These are phyloP conservation scores for Debaryomyces tyrocola DNA, from an alignment of 805 yeast species.

Conservation along the genomic window DNA sequence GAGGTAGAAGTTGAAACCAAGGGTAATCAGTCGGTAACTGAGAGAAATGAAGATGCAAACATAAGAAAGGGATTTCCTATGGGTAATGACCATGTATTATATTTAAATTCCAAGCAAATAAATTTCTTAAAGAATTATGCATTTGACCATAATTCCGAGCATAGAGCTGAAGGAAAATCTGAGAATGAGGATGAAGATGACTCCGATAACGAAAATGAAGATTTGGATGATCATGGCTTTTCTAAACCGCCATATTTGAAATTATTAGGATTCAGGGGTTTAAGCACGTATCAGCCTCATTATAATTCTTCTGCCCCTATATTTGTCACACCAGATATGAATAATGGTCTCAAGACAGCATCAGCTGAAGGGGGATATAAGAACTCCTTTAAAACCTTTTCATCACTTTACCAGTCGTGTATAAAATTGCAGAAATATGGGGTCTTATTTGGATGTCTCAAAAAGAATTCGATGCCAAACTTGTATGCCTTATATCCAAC, in stretches of 20 bases:
- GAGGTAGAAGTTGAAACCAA: slow-evolving; percentile 51
- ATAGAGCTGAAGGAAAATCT: slow-evolving; percentile 4
- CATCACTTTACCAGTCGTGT: slow-evolving; percentile 65
- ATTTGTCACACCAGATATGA: slow-evolving; percentile 67
- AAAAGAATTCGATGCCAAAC: slow-evolving; percentile 53
- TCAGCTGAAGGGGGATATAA: slow-evolving; percentile 39
- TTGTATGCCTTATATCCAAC: slow-evolving; percentile 64
- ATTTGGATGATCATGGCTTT: slow-evolving; percentile 10
- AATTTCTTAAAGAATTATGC: slow-evolving; percentile 30
- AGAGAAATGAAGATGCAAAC: slow-evolving; percentile 34
- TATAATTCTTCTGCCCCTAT: slow-evolving; percentile 55
- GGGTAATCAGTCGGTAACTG: slow-evolving; percentile 23
- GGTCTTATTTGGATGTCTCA: slow-evolving; percentile 68
- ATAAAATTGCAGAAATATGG: slow-evolving; percentile 54
- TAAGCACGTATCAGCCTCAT: slow-evolving; percentile 45
- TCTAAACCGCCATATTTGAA: slow-evolving; percentile 51
- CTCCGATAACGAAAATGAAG: slow-evolving; percentile 11
- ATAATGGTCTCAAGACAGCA: slow-evolving; percentile 31
- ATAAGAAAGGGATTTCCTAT: slow-evolving; percentile 31
- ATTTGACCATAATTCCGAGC: slow-evolving; percentile 28
- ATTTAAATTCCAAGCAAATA: slow-evolving; percentile 23
- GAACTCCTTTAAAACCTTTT: slow-evolving; percentile 67
- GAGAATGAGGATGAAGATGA: slow-evolving; percentile 13
- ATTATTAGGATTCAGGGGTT: slow-evolving; percentile 65
- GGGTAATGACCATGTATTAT: slow-evolving; percentile 22